Evolutionary conservation across 129 eudicot genomes (phyloP).

Genomic region (Flaveria brownii): DNA sequence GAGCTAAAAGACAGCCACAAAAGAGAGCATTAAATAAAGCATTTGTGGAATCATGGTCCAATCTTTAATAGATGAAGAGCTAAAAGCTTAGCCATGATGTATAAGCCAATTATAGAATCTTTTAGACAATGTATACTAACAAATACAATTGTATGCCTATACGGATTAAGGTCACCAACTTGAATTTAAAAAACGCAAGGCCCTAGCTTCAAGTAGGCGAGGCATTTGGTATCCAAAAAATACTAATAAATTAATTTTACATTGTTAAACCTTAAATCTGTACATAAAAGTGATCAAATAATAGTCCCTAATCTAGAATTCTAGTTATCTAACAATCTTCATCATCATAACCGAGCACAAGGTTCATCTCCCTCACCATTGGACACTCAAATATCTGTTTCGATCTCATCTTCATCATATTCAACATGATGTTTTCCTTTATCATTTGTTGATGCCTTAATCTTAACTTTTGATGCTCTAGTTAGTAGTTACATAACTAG

Average conservation of each 20-base stretch:
- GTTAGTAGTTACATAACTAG: too few relatives aligned
- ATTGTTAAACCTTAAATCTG: neutral
- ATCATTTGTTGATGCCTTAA: neutral
- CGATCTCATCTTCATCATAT: neutral
- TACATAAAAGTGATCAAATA: neutral
- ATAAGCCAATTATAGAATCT: too few relatives aligned
- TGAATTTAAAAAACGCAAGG: neutral
- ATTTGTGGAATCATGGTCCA: neutral
- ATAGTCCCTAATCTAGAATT: neutral
- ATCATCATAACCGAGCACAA: neutral
- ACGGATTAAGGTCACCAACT: neutral
- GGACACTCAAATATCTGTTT: neutral
- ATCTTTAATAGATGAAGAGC: neutral
- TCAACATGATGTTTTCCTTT: neutral
- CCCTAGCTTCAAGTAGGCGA: neutral
- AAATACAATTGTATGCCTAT: neutral
- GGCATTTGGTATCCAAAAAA: neutral
- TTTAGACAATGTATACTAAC: too few relatives aligned
- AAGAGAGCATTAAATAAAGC: neutral
- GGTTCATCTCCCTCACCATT: neutral
- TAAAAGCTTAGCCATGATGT: too few relatives aligned
- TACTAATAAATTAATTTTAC: neutral
- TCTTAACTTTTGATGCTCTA: neutral
- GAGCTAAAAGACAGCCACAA: neutral
- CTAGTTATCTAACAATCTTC: neutral